These are phyloP conservation scores for Solanum hybrid DNA, from an alignment of 305 asterid genomes.

Conservation along the genomic window DNA sequence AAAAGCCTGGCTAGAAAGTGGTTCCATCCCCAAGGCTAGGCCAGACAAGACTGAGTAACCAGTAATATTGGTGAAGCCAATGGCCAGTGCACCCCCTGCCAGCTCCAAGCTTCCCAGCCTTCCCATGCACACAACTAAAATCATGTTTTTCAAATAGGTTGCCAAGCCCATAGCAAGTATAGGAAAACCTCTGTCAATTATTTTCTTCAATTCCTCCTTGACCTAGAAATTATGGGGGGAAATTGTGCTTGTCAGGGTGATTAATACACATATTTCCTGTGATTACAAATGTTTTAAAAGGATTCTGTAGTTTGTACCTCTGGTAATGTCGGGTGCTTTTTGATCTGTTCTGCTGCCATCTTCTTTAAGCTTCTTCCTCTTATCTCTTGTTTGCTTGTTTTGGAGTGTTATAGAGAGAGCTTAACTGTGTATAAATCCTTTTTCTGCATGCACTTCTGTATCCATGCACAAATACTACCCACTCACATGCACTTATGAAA, in stretches of 20 bases:
- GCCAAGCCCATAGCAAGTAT: slow-evolving; percentile 67
- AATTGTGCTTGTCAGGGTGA: slow-evolving; percentile 14
- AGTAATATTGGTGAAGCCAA: slow-evolving; percentile 83
- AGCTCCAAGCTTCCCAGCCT: slow-evolving; percentile 74
- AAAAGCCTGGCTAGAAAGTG: slow-evolving; percentile 77
- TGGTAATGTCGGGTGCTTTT: slow-evolving; percentile 36
- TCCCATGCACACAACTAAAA: slow-evolving; percentile 79
- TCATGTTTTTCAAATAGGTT: slow-evolving; percentile 76
- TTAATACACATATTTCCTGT: slow-evolving; percentile 3
- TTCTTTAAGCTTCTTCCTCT: slow-evolving; percentile 19
- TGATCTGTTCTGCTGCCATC: slow-evolving; percentile 42
- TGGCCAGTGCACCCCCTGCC: slow-evolving; percentile 91
- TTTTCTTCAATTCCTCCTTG: slow-evolving; percentile 58
- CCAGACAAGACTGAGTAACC: slow-evolving; percentile 82
- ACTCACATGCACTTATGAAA: slow-evolving; percentile 2
- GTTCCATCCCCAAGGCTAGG: slow-evolving; percentile 92
- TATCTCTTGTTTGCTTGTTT: slow-evolving; percentile 25
- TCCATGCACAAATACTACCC: slow-evolving; percentile 27
- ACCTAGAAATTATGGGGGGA: slow-evolving; percentile 29
- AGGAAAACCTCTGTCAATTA: slow-evolving; percentile 53
- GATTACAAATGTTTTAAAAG: slow-evolving; percentile 8
- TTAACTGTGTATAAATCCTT: slow-evolving; percentile 8
- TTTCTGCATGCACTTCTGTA: slow-evolving; percentile 16
- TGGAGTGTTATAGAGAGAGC: slow-evolving; percentile 17
- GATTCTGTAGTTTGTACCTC: slow-evolving; percentile 48